These are phyloP conservation scores for Davidsoniella virescens DNA, from an alignment of 2,329 filamentous ascomycete genomes.

Conservation along the genomic window DNA sequence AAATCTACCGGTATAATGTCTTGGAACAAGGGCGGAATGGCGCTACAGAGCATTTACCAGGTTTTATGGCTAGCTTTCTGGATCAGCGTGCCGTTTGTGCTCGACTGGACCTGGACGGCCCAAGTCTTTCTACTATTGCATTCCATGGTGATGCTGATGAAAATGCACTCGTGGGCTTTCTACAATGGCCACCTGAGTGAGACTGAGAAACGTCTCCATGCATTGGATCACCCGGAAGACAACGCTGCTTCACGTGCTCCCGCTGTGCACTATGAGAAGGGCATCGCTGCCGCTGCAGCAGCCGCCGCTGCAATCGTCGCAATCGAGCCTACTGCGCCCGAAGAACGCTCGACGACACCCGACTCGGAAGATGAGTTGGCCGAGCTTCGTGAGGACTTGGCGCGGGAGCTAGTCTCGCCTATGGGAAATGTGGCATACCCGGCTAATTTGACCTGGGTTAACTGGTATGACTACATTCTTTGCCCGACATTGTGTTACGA, in stretches of 20 bases:
- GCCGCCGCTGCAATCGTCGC: constrained; percentile 14
- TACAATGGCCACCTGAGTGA: constrained; percentile 93
- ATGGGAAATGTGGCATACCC: constrained; percentile 84
- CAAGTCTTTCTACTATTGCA: constrained; percentile 92
- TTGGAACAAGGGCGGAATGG: constrained; percentile 66
- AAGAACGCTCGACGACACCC: constrained; percentile 18
- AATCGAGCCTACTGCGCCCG: constrained; percentile 13
- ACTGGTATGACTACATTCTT: constrained; percentile 74
- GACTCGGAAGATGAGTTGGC: constrained; percentile 35
- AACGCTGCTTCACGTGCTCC: constrained; percentile 40
- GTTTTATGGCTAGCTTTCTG: constrained; percentile 63
- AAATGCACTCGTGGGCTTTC: constrained; percentile 97
- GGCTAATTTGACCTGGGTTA: constrained; percentile 64
- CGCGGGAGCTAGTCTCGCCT: constrained; percentile 78
- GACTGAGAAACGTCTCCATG: constrained; percentile 62
- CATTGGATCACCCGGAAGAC: constrained; percentile 57
- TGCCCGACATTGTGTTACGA: constrained; percentile 97
- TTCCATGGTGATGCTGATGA: constrained; percentile 86
- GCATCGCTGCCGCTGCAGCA: constrained; percentile 24
- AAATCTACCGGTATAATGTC: constrained; percentile 36
- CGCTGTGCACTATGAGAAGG: constrained; percentile 56
- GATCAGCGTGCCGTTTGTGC: constrained; percentile 68
- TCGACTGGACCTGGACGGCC: constrained; percentile 91
- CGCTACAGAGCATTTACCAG: constrained; percentile 71
- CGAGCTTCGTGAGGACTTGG: constrained; percentile 69